phyloP scores from a whole-genome alignment of 305 asterid genomes.

The Fraxinus baroniana region DNA sequence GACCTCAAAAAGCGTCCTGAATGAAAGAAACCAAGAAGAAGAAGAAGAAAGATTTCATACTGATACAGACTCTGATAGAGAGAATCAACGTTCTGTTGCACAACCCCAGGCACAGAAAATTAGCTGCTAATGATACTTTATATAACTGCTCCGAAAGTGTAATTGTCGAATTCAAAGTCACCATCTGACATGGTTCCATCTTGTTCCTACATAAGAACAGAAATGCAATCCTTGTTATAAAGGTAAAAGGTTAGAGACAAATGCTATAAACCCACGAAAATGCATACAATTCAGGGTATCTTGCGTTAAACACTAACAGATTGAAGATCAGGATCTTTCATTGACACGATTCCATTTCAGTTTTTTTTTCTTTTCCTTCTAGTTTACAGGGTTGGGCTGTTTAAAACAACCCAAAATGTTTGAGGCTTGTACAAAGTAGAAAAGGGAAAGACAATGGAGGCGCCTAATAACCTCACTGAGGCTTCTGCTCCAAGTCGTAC shows the following conservation, averaged over 20 bases:
- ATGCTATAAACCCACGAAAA: background rate
- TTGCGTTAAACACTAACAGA: background rate
- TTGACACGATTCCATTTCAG: background rate
- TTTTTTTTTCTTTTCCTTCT: background rate
- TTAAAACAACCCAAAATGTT: background rate
- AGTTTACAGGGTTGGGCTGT: background rate
- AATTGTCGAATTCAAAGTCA: conserved; percentile 49
- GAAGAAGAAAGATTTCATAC: conserved; percentile 24
- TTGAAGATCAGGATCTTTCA: background rate
- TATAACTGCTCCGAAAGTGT: conserved; percentile 42
- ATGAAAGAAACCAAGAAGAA: background rate
- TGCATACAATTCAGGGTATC: background rate
- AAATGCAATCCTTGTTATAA: background rate
- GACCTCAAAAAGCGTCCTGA: background rate
- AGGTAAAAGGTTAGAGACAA: background rate
- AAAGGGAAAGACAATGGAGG: background rate
- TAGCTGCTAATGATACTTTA: conserved; percentile 25
- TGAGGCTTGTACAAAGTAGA: background rate
- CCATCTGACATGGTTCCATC: conserved; percentile 38
- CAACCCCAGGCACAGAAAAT: background rate
- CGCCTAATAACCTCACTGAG: background rate
- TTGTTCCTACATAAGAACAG: conserved; percentile 40
- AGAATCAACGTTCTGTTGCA: conserved; percentile 19
- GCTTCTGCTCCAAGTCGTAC: background rate
- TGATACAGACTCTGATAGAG: conserved; percentile 27